Percentiles rank a stretch among this genome's conserved stretches.
Conservation (phyloP, 805 yeast genomes). For the Priceomyces medius region DNA sequence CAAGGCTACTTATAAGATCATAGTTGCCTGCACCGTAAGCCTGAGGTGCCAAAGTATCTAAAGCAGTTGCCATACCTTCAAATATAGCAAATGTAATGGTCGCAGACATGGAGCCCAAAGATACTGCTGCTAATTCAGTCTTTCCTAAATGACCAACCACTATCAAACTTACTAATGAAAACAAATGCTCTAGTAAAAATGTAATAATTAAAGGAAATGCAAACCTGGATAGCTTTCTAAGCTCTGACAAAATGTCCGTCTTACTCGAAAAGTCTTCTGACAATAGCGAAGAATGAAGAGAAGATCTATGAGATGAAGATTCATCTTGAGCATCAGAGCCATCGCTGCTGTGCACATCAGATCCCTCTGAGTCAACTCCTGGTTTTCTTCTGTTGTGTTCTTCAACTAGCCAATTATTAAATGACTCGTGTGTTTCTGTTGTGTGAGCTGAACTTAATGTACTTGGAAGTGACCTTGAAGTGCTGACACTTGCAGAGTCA, state of each 20-base stretch:
- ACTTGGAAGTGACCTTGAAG: constrained; percentile 43
- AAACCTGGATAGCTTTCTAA: constrained; percentile 27
- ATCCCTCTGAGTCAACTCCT: constrained; percentile 17
- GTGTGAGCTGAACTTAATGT: constrained; percentile 36
- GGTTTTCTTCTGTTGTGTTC: constrained; percentile 40
- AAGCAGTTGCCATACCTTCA: constrained; percentile 47
- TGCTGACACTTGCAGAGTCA: constrained; percentile 41
- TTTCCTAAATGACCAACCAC: constrained; percentile 48
- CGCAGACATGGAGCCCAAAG: constrained; percentile 44
- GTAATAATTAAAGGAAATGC: constrained; percentile 42
- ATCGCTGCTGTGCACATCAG: constrained; percentile 11
- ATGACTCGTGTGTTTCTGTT: constrained; percentile 38
- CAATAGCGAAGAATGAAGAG: constrained; percentile 7
- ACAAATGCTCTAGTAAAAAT: constrained; percentile 43
- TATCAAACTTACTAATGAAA: constrained; percentile 40
- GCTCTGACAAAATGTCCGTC: constrained; percentile 28
- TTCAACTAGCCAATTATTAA: constrained; percentile 43
- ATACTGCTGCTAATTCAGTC: constrained; percentile 45
- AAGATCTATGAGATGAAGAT: constrained; percentile 1
- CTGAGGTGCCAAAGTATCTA: constrained; percentile 46
- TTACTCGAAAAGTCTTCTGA: constrained; percentile 32
- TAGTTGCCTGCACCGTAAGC: constrained; percentile 45
- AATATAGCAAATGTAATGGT: constrained; percentile 45
- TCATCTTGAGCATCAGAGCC: background rate
- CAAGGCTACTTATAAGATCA: constrained; percentile 35